Evolutionary conservation across 1,284 basidiomycete species (phyloP).

Genomic region (Puccinia polysora): DNA sequence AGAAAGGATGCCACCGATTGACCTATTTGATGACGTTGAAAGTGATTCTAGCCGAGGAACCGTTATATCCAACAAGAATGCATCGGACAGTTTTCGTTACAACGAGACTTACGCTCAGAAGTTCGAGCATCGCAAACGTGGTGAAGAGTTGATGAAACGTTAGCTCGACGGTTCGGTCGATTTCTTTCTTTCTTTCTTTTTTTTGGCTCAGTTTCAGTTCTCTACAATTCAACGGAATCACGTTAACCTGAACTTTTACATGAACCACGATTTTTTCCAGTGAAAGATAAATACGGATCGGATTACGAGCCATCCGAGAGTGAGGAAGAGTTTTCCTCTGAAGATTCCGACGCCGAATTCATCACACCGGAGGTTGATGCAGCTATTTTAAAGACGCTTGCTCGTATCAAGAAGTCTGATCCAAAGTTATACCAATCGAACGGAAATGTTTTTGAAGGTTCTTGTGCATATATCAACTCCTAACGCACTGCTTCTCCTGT

Average conservation of each 20-base stretch:
- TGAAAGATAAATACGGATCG: slow-evolving; percentile 79
- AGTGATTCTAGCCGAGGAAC: neutral
- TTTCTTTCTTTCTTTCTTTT: neutral
- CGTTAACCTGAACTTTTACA: no score
- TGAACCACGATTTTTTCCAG: no score
- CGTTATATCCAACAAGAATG: slow-evolving; percentile 5
- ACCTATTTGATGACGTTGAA: slow-evolving; percentile 25
- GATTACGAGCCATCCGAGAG: slow-evolving; percentile 55
- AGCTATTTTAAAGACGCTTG: slow-evolving; percentile 86
- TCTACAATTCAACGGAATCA: no score
- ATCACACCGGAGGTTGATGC: slow-evolving; percentile 90
- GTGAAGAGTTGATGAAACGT: slow-evolving; percentile 75
- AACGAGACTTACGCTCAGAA: slow-evolving; percentile 79
- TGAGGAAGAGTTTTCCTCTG: slow-evolving; percentile 63
- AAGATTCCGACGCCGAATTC: slow-evolving; percentile 93
- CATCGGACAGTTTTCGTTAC: slow-evolving; percentile 63
- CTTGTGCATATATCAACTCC: slow-evolving; percentile 45
- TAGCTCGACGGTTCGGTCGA: slow-evolving; percentile 51
- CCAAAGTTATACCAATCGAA: slow-evolving; percentile 72
- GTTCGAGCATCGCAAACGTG: slow-evolving; percentile 71
- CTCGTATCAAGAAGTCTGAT: slow-evolving; percentile 76
- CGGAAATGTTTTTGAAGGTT: slow-evolving; percentile 71
- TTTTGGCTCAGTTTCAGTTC: neutral
- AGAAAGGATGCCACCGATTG: slow-evolving; percentile 35
- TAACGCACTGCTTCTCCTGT: neutral